Evolutionary conservation across 179 eudicot species (phyloP), one percentile per base, ranked within the genome.

Genomic region (Patellifolia procumbens): DNA sequence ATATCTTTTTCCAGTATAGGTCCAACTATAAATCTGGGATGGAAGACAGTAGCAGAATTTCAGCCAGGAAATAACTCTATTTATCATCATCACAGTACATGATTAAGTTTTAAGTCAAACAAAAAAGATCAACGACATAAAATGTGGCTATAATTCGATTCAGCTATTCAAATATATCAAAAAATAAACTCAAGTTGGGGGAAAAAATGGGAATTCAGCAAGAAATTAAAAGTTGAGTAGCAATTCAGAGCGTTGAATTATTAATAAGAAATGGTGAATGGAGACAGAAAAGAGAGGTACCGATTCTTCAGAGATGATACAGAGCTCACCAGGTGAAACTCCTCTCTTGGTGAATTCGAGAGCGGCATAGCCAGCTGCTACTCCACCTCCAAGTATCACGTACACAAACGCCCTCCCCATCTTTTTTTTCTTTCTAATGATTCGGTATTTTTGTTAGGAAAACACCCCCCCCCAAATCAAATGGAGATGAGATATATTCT

Each of bases 371-470:
- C 98, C 98, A 86, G 97, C 98, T 49, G 95, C 93, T 1, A 93
- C 98, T 31, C 98, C 98, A 65, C 98, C 98, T 26, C 98, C 98
- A 8, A 93, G 81, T 76, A 93, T 90, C 60, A 90, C 98, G 69
- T 91, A 93, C 76, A 91, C 91, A 73, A 91, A 93, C 20, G 98
- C 98, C 60, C 98, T 84, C 13, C 97, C 97, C 98, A 93, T 92
- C 34, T 28, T 11, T 59, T 12, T 28, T 29, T 34, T 58, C 17
- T 48, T 48, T 39, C 45, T 56, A 29, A 8, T 56, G 61, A 13
- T 53, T 53, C 26, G 20, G 24, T 56, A 22, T 56, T 24, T 7
- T 59, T 59, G 35, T 59, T 28, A 53, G 63, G 17, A 2, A 15
- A 59, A 59, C 34, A 12, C 34, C 61, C 10, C n/a, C n/a, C n/a